Conservation (phyloP, 306 rosid species). For the Trifolium dubium region DNA sequence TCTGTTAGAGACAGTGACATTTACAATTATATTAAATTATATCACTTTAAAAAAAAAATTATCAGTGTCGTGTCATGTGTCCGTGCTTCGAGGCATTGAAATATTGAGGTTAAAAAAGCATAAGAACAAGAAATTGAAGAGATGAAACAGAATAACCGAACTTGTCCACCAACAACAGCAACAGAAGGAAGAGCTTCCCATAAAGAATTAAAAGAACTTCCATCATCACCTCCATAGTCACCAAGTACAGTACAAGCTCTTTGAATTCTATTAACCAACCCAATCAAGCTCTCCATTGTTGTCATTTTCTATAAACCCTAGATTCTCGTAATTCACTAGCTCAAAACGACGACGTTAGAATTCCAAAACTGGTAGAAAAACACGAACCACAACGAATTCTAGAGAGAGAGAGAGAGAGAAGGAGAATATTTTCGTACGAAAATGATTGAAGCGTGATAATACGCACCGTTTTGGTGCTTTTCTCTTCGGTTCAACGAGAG, state of each 20-base stretch:
- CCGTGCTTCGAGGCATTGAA: too few relatives aligned
- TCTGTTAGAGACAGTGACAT: too few relatives aligned
- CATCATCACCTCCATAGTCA: constrained; percentile 87
- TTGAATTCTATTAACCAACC: constrained; percentile 92
- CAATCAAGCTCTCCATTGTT: constrained; percentile 99
- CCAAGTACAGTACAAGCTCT: constrained; percentile 96
- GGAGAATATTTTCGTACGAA: not conserved
- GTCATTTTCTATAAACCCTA: constrained; percentile 65
- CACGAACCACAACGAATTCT: not conserved
- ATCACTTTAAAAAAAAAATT: too few relatives aligned
- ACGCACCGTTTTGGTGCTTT: constrained; percentile 34
- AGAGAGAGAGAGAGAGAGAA: constrained; percentile 13
- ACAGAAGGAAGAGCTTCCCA: constrained; percentile 98
- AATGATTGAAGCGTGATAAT: not conserved
- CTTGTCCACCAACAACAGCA: constrained; percentile 99
- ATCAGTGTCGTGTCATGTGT: too few relatives aligned
- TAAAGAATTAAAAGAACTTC: constrained; percentile 68
- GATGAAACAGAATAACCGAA: constrained; percentile 22
- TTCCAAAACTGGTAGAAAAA: too few relatives aligned
- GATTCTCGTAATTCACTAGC: not conserved
- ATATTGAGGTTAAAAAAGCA: not conserved
- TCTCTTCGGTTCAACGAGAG: not conserved
- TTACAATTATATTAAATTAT: too few relatives aligned
- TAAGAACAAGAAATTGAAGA: not conserved
- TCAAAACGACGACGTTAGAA: constrained; percentile 37